phyloP scores from a whole-genome alignment of 306 rosid genomes.

The Cucumis hystrix region DNA sequence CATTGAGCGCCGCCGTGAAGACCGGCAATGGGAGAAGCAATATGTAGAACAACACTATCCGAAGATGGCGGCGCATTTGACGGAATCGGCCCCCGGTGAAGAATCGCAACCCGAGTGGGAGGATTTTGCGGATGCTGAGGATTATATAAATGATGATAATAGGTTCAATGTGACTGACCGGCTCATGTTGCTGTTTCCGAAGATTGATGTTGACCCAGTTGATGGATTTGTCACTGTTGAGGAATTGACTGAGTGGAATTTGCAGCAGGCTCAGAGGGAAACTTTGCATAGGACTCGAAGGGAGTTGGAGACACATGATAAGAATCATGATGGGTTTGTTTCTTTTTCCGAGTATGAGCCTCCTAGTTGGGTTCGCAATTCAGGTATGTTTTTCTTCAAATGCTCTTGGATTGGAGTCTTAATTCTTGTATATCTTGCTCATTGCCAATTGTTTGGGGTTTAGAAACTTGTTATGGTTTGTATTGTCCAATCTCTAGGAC shows the following conservation, averaged over 20 bases:
- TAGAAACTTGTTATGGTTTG: background rate
- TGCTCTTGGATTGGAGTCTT: background rate
- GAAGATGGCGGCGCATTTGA: conserved; percentile 13
- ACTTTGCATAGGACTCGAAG: conserved; percentile 60
- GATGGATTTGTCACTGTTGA: conserved; percentile 44
- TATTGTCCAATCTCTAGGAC: background rate
- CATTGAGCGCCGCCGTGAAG: conserved; percentile 85
- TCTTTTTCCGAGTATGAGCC: conserved; percentile 89
- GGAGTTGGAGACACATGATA: conserved; percentile 84
- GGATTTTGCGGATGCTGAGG: conserved; percentile 76
- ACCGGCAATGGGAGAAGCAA: conserved; percentile 73
- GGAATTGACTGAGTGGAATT: conserved; percentile 81
- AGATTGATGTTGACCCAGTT: conserved; percentile 49
- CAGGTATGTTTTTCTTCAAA: conserved; percentile 27
- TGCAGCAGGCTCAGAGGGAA: conserved; percentile 54
- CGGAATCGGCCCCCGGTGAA: conserved; percentile 46
- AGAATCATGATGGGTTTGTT: conserved; percentile 57
- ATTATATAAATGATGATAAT: conserved; percentile 67
- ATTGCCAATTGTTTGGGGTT: background rate
- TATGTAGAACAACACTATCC: conserved; percentile 43
- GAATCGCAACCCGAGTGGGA: conserved; percentile 94
- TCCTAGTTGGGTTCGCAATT: conserved; percentile 62
- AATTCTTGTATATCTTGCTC: background rate
- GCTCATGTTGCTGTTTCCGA: conserved; percentile 57
- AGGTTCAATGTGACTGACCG: conserved; percentile 70